Evolutionary conservation across 345 rosid genomes (phyloP), one percentile per base, ranked within the genome.

Genomic region (Eucalyptus caleyi): DNA sequence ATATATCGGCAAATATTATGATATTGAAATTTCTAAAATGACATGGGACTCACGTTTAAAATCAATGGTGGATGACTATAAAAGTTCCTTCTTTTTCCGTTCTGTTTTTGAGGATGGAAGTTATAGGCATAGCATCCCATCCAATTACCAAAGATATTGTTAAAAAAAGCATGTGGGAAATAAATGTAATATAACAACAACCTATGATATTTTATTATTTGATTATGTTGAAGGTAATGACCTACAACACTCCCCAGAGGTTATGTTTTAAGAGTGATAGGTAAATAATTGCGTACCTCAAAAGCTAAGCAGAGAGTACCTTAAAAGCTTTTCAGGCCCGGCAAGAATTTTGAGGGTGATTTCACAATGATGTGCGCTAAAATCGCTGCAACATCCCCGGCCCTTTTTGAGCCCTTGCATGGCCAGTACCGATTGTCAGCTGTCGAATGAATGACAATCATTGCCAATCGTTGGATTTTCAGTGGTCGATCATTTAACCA

Each of bases 1-100:
- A 60, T 60, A 26, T 11, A 59, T 60, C 0, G 2, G 32, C 7
- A 11, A 5, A 59, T 5, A 59, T 0, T 59, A 5, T 11, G n/a
- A 60, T 60, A 60, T 60, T 60, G 27, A 56, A 56, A 56, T 56
- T 56, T 56, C 27, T 56, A 56, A 56, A 56, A 56, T 56, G 27
- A 9, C 5, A 56, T 24, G 27, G 12, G 62, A 23, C 27, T 56
- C 60, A 23, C 11, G 27, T 56, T 56, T 21, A 23, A 56, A 56
- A 56, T 56, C 2, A 9, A 56, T 56, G 12, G 27, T 9, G 60
- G 0, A 56, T 23, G 62, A 56, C 62, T 56, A 23, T 21, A 56
- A 21, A 23, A 56, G 27, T 23, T 23, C 2, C 60, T 56, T 23
- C 60, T 23, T 56, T 56, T 56, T 56, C 27, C 27, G 12, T 23